phyloP scores from a whole-genome alignment of 768 basidiomycete species.

The Pisolithus orientalis region DNA sequence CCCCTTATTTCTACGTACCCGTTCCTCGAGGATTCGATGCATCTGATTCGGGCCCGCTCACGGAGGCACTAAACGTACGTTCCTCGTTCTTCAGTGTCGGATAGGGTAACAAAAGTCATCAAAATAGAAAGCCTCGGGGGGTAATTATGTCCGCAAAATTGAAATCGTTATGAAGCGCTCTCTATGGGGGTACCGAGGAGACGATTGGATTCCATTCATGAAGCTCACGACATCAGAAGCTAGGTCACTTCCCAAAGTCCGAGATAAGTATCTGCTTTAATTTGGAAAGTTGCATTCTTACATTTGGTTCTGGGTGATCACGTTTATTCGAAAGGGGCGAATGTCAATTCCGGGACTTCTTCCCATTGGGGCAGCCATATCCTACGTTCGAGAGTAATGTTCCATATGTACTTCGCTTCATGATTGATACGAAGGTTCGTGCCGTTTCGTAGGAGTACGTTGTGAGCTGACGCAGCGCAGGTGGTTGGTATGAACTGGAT shows the following conservation, averaged over 20 bases:
- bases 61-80: constrained; percentile 69
- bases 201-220: constrained; percentile 73
- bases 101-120: background rate
- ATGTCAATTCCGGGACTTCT: constrained; percentile 58
- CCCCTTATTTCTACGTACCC: constrained; percentile 91
- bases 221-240: constrained; percentile 75
- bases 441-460: background rate
- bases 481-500: constrained; percentile 99
- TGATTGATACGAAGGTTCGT: constrained; percentile 91
- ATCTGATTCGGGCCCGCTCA: constrained; percentile 61
- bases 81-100: background rate
- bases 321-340: constrained; percentile 72
- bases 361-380: constrained; percentile 38
- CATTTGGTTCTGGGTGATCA: constrained; percentile 25
- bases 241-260: constrained; percentile 73
- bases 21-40: constrained; percentile 77
- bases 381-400: constrained; percentile 94
- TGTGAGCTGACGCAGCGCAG: constrained; percentile 31
- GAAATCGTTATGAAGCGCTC: constrained; percentile 62
- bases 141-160: constrained; percentile 40
- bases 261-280: constrained; percentile 62
- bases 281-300: constrained; percentile 7
- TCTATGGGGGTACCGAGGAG: constrained; percentile 86
- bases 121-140: constrained; percentile 21
- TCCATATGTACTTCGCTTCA: constrained; percentile 84